Evolutionary conservation across 805 yeast genomes (phyloP).

Genomic region (Wickerhamiella sergipiensis): DNA sequence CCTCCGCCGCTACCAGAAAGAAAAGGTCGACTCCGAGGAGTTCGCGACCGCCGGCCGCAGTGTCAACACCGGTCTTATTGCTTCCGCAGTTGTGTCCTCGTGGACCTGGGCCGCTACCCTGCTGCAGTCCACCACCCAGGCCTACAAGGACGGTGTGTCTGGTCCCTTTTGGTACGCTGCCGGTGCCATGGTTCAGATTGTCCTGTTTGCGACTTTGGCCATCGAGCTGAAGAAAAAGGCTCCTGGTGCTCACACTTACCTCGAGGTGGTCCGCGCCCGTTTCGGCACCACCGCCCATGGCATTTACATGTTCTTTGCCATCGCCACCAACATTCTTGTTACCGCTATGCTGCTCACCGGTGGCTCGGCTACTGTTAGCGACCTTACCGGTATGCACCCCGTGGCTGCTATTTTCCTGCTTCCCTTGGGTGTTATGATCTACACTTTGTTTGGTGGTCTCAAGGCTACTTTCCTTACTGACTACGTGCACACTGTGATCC

Average conservation of each 20-base stretch:
- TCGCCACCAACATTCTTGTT: conserved; percentile 78
- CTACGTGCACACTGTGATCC: conserved; percentile 67
- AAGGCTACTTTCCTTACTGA: conserved; percentile 74
- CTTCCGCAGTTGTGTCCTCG: conserved; percentile 82
- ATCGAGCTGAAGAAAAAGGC: conserved; percentile 81
- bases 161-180: conserved; percentile 81
- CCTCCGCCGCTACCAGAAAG: conserved; percentile 66
- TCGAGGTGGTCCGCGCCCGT: conserved; percentile 70
- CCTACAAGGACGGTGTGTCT: conserved; percentile 61
- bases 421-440: conserved; percentile 66
- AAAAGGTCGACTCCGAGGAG: conserved; percentile 83
- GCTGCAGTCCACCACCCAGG: conserved; percentile 62
- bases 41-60: conserved; percentile 87
- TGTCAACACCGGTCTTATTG: conserved; percentile 70
- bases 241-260: conserved; percentile 82
- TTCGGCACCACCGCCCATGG: conserved; percentile 68
- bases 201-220: conserved; percentile 73
- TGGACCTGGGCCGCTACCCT: conserved; percentile 93
- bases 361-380: conserved; percentile 70
- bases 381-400: conserved; percentile 70
- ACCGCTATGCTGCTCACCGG: conserved; percentile 88
- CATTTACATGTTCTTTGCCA: conserved; percentile 52
- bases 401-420: conserved; percentile 72
- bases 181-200: conserved; percentile 84
- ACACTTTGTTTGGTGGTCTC: conserved; percentile 70